Base-by-base conservation (phyloP, 2,329 filamentous ascomycete genomes). In the Hymenoscyphus salicellus region DNA sequence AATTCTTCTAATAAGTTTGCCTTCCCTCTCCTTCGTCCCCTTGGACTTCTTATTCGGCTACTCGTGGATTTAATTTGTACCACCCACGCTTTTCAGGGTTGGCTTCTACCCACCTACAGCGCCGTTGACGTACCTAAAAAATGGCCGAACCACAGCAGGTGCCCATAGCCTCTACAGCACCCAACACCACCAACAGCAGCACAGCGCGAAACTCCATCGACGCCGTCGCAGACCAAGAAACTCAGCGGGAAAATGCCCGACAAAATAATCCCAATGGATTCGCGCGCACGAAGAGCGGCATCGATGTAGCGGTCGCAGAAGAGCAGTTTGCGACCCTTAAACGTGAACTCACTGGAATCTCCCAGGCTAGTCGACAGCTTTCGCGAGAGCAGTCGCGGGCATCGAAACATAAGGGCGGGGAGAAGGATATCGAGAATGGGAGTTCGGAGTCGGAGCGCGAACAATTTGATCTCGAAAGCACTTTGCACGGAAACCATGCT, bases 381-480 rank as follows among this genome's bases (percentile, higher is more conserved):
- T 20, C 80, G 78, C 61, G 80, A 78, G 7, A 86, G 80, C 74
- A 78, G 76, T 68, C 67, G 16, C 65, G 61, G 72, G 43, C 80
- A 20, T 61, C 63, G 74, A 58, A 73, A 63, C 49, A 69, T 72
- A 64, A 62, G 72, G 17, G 64, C 60, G 26, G n/a, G 1, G 33
- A 30, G 46, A 72, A 69, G n/a, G 88, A 90, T 77, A 72, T 86
- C 8, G 89, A 92, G 71, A 89, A 89, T 75, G 80, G 77, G 1
- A 74, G 77, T 1, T 72, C 76, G n/a, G 65, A 70, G 11, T 80
- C 82, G 55, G 79, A 79, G 0, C 81, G 80, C 1, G 80, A 80
- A 2, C 80, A 83, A 10, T 96, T 95, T 76, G 89, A 96, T 74
- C 81, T 97, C 43, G 91, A 96, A 75, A 78, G 81, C 8, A 87